Evolutionary conservation across 208 protist genomes (phyloP).

Genomic region (Leishmania tropica): DNA sequence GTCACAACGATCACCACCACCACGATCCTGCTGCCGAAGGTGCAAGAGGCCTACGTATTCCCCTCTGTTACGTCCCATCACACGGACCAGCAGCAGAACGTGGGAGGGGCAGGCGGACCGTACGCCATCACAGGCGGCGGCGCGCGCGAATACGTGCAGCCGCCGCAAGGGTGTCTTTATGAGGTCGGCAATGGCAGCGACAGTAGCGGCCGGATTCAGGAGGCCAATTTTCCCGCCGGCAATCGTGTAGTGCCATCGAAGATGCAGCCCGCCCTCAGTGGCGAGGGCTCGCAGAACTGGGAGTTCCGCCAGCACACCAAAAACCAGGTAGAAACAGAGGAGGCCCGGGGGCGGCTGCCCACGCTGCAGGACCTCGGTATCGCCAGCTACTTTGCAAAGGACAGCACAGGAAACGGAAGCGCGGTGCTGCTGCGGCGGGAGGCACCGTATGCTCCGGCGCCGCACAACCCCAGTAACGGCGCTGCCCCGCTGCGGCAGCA

Average conservation of each 20-base stretch:
- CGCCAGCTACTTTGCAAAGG: slow-evolving; percentile 32
- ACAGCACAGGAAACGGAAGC: neutral
- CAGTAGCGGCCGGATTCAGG: neutral
- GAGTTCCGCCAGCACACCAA: slow-evolving; percentile 40
- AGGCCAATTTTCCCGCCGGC: neutral
- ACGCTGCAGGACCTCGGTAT: slow-evolving; percentile 54
- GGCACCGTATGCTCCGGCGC: slow-evolving; percentile 26
- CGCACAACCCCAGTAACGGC: neutral
- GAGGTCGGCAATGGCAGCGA: slow-evolving; percentile 4
- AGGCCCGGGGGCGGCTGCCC: slow-evolving; percentile 24
- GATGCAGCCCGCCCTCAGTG: slow-evolving; percentile 15
- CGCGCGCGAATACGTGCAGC: neutral
- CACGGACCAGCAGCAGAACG: slow-evolving; percentile 18
- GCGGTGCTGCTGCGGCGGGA: slow-evolving; percentile 11
- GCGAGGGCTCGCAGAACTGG: slow-evolving; percentile 29
- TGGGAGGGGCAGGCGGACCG: neutral
- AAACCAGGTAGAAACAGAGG: slow-evolving; percentile 22
- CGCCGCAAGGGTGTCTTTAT: slow-evolving; percentile 1
- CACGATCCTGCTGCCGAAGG: slow-evolving; percentile 59
- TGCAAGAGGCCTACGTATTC: slow-evolving; percentile 41
- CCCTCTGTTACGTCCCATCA: slow-evolving; percentile 29
- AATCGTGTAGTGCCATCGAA: slow-evolving; percentile 8
- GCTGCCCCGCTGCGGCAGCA: slow-evolving; percentile 7
- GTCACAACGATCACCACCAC: slow-evolving; percentile 76
- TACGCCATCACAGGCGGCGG: neutral